Base-by-base conservation (phyloP, 257 asterid genomes). In the Solanum pinnatisectum region DNA sequence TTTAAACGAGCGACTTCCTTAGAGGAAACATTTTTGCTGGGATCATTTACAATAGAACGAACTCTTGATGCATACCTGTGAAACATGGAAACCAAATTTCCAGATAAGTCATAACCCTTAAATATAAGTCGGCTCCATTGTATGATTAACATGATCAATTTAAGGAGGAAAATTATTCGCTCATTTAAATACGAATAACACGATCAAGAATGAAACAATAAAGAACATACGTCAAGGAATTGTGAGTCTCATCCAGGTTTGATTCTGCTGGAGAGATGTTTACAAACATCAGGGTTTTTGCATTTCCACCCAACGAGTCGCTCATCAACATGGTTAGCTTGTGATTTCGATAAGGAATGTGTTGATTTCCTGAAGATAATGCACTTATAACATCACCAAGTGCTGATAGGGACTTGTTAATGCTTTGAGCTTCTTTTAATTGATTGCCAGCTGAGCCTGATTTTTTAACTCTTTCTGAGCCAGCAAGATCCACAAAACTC, bases 401-500 rank as follows among this genome's bases (percentile, higher is more conserved):
- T 36, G 99, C 99, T 60, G 99, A 97, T 46, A 97, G 98, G 27
- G 99, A 97, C 88, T 96, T 97, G 77, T 97, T 97, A 70, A 97
- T 97, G 91, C 99, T 97, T 88, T 97, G 99, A 60, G 99, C 98
- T 93, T 97, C 99, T 91, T 95, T 97, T 72, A 97, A 87, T 82
- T 96, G 98, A 84, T 88, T 94, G 27, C 99, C 99, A 11, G 95
- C 90, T 89, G 99, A 97, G 72, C 99, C 98, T 0, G 99, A 97
- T 77, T 97, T 97, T 89, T 97, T 97, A 37, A 96, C 91, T 91
- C 99, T 93, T 91, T 97, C 99, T 0, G 99, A 97, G 83, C 99
- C 99, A 87, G 99, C 99, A 87, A 97, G 98, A 92, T 97, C 99
- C 56, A 96, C 99, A 88, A 97, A 97, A 90, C 99, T 97, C 83